phyloP scores from a whole-genome alignment of 148 eudicot species.

The Camellia lanceoleosa region DNA sequence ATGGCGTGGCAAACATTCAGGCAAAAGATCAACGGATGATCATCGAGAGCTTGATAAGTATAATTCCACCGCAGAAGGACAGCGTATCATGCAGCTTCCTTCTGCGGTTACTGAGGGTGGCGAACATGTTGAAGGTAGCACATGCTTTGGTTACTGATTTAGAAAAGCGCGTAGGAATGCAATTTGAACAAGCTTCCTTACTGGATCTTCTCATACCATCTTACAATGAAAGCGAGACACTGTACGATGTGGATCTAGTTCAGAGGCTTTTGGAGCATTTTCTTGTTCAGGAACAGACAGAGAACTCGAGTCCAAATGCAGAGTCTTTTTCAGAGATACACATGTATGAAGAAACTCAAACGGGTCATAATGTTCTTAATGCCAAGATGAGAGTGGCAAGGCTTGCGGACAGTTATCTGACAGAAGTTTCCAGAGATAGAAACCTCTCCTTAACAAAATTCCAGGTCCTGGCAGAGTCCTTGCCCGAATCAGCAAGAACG shows the following conservation, averaged over 20 bases:
- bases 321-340: slow-evolving; percentile 39
- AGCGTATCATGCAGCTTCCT: slow-evolving; percentile 87
- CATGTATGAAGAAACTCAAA: slow-evolving; percentile 43
- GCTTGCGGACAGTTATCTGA: slow-evolving; percentile 89
- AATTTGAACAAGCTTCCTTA: slow-evolving; percentile 83
- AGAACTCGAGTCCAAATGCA: slow-evolving; percentile 57
- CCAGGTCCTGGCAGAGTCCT: slow-evolving; percentile 94
- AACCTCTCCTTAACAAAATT: slow-evolving; percentile 78
- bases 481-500: slow-evolving; percentile 91
- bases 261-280: slow-evolving; percentile 96
- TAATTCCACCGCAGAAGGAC: slow-evolving; percentile 85
- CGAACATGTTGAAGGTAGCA: slow-evolving; percentile 85
- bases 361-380: slow-evolving; percentile 32
- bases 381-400: slow-evolving; percentile 91
- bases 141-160: slow-evolving; percentile 91
- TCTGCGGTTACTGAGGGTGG: slow-evolving; percentile 71
- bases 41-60: slow-evolving; percentile 88
- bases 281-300: slow-evolving; percentile 76
- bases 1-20: slow-evolving; percentile 41
- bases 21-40: slow-evolving; percentile 83
- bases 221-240: slow-evolving; percentile 52
- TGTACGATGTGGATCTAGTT: slow-evolving; percentile 88
- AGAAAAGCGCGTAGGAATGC: slow-evolving; percentile 97
- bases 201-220: slow-evolving; percentile 78
- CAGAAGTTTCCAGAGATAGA: slow-evolving; percentile 85